Conservation (phyloP, 768 basidiomycete species). For the Termitomyces bulborhizus region DNA sequence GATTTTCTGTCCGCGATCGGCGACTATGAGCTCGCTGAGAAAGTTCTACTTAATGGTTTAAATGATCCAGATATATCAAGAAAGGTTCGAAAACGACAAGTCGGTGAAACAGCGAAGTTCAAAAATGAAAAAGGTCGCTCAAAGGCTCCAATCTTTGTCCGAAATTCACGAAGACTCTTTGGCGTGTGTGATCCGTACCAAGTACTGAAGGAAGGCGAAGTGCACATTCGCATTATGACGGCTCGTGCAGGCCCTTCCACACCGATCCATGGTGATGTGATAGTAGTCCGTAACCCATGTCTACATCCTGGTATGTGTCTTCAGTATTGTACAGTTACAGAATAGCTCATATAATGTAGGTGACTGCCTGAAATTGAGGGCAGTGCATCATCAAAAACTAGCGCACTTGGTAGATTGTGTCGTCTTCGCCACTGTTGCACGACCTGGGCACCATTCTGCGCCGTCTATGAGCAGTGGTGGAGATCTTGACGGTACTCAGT, state of each 20-base stretch:
- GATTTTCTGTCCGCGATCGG: constrained; percentile 51
- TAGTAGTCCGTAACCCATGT: constrained; percentile 65
- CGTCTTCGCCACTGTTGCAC: constrained; percentile 56
- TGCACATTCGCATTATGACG: constrained; percentile 52
- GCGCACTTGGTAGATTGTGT: constrained; percentile 60
- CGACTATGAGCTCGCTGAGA: constrained; percentile 43
- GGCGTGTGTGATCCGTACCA: constrained; percentile 66
- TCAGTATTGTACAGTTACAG: background rate
- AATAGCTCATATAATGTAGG: constrained; percentile 26
- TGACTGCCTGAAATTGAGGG: constrained; percentile 59
- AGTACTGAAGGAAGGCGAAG: constrained; percentile 57
- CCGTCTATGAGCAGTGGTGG: constrained; percentile 70
- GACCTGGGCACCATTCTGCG: constrained; percentile 52
- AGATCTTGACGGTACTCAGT: constrained; percentile 44
- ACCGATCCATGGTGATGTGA: constrained; percentile 52
- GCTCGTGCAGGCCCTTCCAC: constrained; percentile 47
- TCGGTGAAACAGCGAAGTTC: constrained; percentile 44
- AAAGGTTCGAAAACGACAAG: constrained; percentile 39
- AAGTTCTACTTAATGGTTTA: constrained; percentile 47
- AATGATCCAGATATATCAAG: constrained; percentile 34
- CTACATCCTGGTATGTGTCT: constrained; percentile 49
- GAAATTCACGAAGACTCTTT: constrained; percentile 55
- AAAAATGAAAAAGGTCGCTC: constrained; percentile 44
- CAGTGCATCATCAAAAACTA: constrained; percentile 43
- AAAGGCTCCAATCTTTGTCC: constrained; percentile 54